Evolutionary conservation across 202 grass and related monocot genomes (phyloP), one percentile per base, ranked within the genome.

Genomic region (Schoenoplectus tabernaemontani): DNA sequence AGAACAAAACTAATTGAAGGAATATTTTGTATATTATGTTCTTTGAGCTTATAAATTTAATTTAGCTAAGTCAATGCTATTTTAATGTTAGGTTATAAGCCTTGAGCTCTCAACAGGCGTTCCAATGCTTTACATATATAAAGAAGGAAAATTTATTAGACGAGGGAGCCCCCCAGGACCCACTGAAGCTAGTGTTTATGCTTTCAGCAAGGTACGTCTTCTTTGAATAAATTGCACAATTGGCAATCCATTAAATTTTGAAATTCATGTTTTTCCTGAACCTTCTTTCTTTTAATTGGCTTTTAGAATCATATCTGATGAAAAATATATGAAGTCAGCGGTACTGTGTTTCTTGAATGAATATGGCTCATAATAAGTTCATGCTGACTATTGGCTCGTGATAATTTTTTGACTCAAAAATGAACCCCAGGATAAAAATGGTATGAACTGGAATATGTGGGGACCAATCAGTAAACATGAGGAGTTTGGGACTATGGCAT

Each of bases 51-150:
- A 75, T 75, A 51, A 43, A 54, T 34, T 75, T 34, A 75, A 34
- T 53, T 72, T 33, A 34, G 70, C 47, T 73, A 20, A 75, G 26
- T 54, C 22, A 32, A 41, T 4, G 19, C 43, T 41, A 28, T 60
- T 36, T 78, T 42, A 42, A 78, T 80, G 7, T 63, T 65, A 80
- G 78, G 78, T 82, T 65, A 99, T 96, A 74, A 89, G 78, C 79
- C 90, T 99, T 79, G 96, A 99, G 80, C 63, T 99, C 65, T 96
- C 92, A 11, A 99, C 96, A 19, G 96, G 96, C 71, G 83, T 99
- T 77, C 96, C 96, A 32, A 99, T 99, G 96, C 79, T 99, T 59
- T 99, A 99, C 73, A 96, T 99, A 82, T 96, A 89, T 82, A 99
- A 93, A 85, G 90, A 96, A 81, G 96, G 92, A n/a, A 91, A 87